Base-by-base conservation (phyloP, 208 protist genomes). In the Wallacemonas sp. region DNA sequence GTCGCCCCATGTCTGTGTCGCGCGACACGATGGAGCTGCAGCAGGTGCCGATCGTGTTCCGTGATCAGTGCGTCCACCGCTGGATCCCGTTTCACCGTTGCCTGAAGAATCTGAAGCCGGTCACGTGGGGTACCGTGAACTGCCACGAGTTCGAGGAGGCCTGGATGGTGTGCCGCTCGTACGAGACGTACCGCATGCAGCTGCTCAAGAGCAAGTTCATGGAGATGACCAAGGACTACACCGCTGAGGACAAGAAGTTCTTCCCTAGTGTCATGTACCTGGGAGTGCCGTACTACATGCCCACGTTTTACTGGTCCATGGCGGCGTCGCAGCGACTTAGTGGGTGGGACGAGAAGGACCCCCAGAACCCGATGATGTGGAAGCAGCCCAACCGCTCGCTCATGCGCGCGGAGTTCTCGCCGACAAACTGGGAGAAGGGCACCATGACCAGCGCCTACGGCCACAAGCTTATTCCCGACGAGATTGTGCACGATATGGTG, bases 141-240 rank as follows among this genome's bases (percentile, higher is more conserved):
- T 96, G 90, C 77, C 86, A 93, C 79, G 87, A 96, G 76, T 96
- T 96, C 48, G 86, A 93, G 65, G 85, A 93, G 65, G 49, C 90
- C 33, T 96, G 90, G 86, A 84, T 93, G 81, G 65, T 96, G 55
- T 96, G 90, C 73, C 83, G 88, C 52, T 78, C 87, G 2, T 91
- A 92, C 66, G 90, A 96, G 72, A 86, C 74, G 30, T 96, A 96
- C 64, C 81, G 90, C 41, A 83, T 92, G 74, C 79, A 96, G 78
- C 76, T 96, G 9, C 79, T 96, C 60, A 96, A 96, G 76, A 78
- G 65, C 65, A 93, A 94, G 68, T 96, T 94, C 63, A 96, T 96
- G 83, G 83, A 94, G 70, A 70, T 94, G 60, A 96, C 87, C 27
- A 90, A 93, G 76, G 85, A 96, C 74, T 96, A 96, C 78, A 96